Base-by-base conservation (phyloP, 2,329 filamentous ascomycete species). In the Curvularia hawaiiensis region DNA sequence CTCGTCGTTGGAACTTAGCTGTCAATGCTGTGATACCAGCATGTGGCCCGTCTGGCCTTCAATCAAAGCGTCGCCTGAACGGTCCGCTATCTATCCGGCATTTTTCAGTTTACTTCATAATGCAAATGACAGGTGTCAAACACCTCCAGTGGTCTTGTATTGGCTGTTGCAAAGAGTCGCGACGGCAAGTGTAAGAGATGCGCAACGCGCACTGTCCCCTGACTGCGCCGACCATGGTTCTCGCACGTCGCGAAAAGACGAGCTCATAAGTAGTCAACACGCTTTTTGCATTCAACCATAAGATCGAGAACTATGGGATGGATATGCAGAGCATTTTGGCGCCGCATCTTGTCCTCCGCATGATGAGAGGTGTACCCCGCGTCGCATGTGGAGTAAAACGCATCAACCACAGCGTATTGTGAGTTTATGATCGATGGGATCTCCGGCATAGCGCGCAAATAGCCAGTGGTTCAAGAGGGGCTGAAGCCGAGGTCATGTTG, bases 21-120 rank as follows among this genome's bases (percentile, higher is more conserved):
- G 56, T 70, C 66, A 71, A 74, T 74, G 72, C 72, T 70, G 52
- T 65, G 26, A 50, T 45, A 53, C 65, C 56, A 52, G 71, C 63
- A 72, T 66, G 54, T 55, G 61, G 62, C 58, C 63, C 59, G 40
- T 61, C 59, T 39, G 46, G 43, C 39, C 39, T 52, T 50, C 47
- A 47, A 54, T 56, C 62, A 48, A 60, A 59, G 60, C 38, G 9
- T 55, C 47, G 67, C 68, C 68, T 72, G 62, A 61, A 66, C 59
- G 58, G 62, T 52, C 44, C 54, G 48, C 59, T 57, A 52, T 50
- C 56, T 55, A 56, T 52, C 62, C 64, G 61, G 56, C 60, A 46
- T 45, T 33, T 33, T 65, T 65, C 38, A 56, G 53, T 46, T 45
- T 31, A 31, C 31, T 44, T 24, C 28, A 31, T 50, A 65, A 71